Percentiles rank a stretch among this genome's conserved stretches.
phyloP scores from a whole-genome alignment of 2,329 filamentous ascomycete genomes.

The Chrysosporium keratinophilum region DNA sequence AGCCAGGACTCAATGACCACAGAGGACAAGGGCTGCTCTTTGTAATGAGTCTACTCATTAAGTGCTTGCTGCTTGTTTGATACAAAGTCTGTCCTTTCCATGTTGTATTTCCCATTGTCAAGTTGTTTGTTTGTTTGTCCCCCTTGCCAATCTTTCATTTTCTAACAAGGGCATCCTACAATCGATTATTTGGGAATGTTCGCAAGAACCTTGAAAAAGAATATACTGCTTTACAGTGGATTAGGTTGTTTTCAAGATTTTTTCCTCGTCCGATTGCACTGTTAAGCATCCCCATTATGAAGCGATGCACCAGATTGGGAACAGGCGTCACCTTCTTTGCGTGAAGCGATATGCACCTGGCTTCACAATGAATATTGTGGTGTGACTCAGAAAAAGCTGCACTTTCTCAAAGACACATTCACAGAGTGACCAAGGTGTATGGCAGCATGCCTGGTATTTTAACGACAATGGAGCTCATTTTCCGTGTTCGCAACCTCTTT shows the following conservation, averaged over 20 bases:
- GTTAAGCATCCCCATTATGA: neutral
- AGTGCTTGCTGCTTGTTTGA: neutral
- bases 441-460: neutral
- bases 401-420: neutral
- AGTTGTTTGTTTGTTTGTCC: neutral
- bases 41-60: neutral
- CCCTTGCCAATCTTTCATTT: conserved; percentile 1
- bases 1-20: too few relatives aligned
- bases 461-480: neutral
- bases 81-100: neutral
- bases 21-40: too few relatives aligned
- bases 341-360: neutral
- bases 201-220: neutral
- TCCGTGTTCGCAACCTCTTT: neutral
- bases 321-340: neutral
- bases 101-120: neutral
- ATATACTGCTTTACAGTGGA: neutral
- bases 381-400: neutral
- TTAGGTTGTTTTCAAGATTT: neutral
- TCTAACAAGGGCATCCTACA: neutral
- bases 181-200: neutral
- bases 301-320: neutral
- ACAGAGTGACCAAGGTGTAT: too few relatives aligned
- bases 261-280: neutral
- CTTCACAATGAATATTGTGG: neutral